Evolutionary conservation across 192 early-diverging fungal genomes (phyloP).

Genomic region (Dissophora ornata): DNA sequence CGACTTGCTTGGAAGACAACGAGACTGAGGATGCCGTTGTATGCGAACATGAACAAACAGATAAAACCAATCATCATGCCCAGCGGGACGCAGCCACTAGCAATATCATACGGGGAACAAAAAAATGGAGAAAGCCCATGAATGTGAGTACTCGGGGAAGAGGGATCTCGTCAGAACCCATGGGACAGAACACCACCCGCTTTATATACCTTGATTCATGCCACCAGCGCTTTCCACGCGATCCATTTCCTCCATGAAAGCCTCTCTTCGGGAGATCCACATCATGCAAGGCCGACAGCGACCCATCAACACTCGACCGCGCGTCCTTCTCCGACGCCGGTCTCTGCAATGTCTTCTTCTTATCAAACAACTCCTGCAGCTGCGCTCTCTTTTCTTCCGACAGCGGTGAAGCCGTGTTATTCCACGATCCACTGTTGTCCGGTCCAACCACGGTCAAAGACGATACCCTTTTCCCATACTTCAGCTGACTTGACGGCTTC

Average conservation of each 20-base stretch:
- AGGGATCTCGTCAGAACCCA: too few relatives aligned
- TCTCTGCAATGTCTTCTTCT: slow-evolving; percentile 3
- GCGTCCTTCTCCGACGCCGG: background rate
- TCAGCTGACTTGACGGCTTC: background rate
- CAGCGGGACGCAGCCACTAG: slow-evolving; percentile 15
- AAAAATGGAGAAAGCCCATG: too few relatives aligned
- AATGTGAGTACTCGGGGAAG: too few relatives aligned
- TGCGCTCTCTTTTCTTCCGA: slow-evolving; percentile 12
- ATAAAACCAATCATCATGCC: slow-evolving; percentile 1
- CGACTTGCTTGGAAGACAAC: slow-evolving; percentile 41
- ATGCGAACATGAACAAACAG: slow-evolving; percentile 17
- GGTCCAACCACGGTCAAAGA: background rate
- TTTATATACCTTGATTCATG: slow-evolving; percentile 15
- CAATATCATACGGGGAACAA: too few relatives aligned
- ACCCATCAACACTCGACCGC: background rate
- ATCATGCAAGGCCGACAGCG: too few relatives aligned
- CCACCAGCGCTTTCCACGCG: background rate
- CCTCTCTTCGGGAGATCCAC: too few relatives aligned
- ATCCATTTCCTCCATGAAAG: background rate
- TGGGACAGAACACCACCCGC: too few relatives aligned
- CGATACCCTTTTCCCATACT: background rate
- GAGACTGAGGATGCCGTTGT: slow-evolving; percentile 19
- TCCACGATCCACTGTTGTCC: background rate
- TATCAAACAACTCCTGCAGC: slow-evolving; percentile 17
- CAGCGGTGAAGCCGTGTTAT: slow-evolving; percentile 2